Conservation (phyloP, 228 moss, liverwort and hornwort genomes). For the Sphagnum fallax region DNA sequence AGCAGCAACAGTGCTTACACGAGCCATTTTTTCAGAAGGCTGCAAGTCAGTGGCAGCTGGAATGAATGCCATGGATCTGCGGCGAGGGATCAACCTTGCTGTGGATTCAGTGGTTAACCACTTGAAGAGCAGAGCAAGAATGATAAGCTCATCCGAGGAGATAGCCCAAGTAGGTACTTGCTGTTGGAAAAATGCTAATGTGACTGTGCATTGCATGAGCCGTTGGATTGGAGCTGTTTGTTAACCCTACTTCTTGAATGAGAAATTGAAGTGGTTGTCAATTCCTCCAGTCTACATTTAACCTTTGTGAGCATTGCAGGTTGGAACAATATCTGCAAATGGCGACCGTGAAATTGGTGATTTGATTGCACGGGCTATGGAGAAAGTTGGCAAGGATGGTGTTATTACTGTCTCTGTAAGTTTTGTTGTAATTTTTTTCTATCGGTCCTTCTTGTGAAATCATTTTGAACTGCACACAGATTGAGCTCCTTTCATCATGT, state of each 20-base stretch:
- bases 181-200: too few species aligned
- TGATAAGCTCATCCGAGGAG: slow-evolving; percentile 74
- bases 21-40: slow-evolving; percentile 89
- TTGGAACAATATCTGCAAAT: slow-evolving; percentile 96
- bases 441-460: not conserved
- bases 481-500: too few species aligned
- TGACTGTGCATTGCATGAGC: not conserved
- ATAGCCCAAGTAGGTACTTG: slow-evolving; percentile 72
- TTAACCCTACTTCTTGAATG: not conserved
- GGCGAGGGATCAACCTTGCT: slow-evolving; percentile 84
- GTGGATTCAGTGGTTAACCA: slow-evolving; percentile 66
- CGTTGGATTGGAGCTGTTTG: not conserved
- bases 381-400: slow-evolving; percentile 98
- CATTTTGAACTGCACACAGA: not conserved
- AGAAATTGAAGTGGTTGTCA: not conserved
- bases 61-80: slow-evolving; percentile 98
- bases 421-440: not conserved
- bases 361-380: slow-evolving; percentile 90
- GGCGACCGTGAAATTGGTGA: slow-evolving; percentile 98
- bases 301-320: slow-evolving; percentile 22
- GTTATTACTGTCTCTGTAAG: slow-evolving; percentile 96
- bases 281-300: not conserved
- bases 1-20: slow-evolving; percentile 87
- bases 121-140: slow-evolving; percentile 56
- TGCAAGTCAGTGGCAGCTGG: slow-evolving; percentile 98